Evolutionary conservation across 176 grass and related monocot genomes (phyloP), one percentile per base, ranked within the genome.

Genomic region (Avena sativa): DNA sequence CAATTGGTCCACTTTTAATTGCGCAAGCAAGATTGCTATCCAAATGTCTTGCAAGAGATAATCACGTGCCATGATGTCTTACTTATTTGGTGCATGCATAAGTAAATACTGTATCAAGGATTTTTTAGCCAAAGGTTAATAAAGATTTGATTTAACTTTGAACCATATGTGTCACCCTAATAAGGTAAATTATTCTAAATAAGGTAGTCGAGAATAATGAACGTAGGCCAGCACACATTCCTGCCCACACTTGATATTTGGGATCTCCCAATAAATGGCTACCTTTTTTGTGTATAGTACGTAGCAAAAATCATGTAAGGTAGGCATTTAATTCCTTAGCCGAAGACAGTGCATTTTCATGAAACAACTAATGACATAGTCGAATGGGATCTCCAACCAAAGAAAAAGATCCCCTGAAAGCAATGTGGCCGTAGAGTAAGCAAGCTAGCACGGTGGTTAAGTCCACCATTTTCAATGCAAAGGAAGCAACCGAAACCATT

Each of bases 31-130:
- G 9, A 21, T 38, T 48, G 23, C 17, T 85, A 17, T 9, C 14
- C 16, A 10, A 75, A 81, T 79, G 50, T 66, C 32, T 51, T 28
- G 13, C 13, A 40, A 83, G 79, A 57, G 43, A 75, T 59, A 78
- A 46, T 71, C 79, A 83, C 84, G 74, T 83, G 89, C 32, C 40
- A 51, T 73, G 50, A 9, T 89, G 28, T 63, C 15, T n/a, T 55
- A 26, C 21, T 13, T 49, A 28, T 16, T 9, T 48, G 17, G 3
- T 72, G 13, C 3, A 0, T n/a, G n/a, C 9, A 15, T 10, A 83
- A 58, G 50, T 20, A 19, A 70, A 70, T 19, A 7, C 9, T 15
- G 23, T 23, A 12, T 10, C 1, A 43, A 43, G 58, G 17, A 34
- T 67, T 67, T 34, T 36, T 7, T 7, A 17, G 28, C 2, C 0